phyloP scores from a whole-genome alignment of 352 stramenopile genomes.

The Phytopythium cucurbitacearum region DNA sequence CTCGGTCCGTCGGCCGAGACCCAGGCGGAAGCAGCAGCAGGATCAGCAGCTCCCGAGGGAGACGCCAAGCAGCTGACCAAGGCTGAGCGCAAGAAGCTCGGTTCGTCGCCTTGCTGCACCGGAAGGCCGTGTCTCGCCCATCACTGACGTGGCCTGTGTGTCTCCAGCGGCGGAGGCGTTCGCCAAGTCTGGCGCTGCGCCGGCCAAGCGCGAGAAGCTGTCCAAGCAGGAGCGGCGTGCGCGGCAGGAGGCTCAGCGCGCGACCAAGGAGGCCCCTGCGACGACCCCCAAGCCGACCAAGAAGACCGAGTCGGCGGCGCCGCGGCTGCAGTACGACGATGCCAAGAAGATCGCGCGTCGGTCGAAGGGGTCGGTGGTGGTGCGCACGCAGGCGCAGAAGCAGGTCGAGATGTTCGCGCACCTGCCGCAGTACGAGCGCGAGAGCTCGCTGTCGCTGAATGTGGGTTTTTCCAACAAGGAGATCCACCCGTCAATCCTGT shows the following conservation, averaged over 20 bases:
- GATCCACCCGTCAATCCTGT: conserved; percentile 88
- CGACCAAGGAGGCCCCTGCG: conserved; percentile 53
- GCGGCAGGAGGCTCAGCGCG: conserved; percentile 89
- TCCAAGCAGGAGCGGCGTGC: conserved; percentile 91
- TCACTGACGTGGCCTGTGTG: background rate
- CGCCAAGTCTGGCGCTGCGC: conserved; percentile 28
- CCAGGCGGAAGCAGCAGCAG: conserved; percentile 6
- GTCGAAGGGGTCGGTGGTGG: conserved; percentile 63
- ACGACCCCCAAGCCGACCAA: conserved; percentile 26
- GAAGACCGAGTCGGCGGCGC: conserved; percentile 23
- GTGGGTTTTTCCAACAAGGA: conserved; percentile 70
- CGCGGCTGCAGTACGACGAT: conserved; percentile 70
- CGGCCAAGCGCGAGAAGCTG: conserved; percentile 76
- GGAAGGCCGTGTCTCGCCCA: background rate
- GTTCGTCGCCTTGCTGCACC: conserved; percentile 4
- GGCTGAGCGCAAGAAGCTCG: conserved; percentile 64
- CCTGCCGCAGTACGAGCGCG: conserved; percentile 79
- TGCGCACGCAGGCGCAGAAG: conserved; percentile 76
- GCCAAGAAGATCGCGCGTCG: conserved; percentile 72
- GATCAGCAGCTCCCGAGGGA: background rate
- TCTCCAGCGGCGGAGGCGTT: conserved; percentile 51
- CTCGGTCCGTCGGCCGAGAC: conserved; percentile 23
- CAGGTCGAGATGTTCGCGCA: conserved; percentile 82
- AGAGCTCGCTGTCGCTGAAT: conserved; percentile 71
- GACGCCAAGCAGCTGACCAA: conserved; percentile 51